phyloP scores from a whole-genome alignment of 495 filamentous ascomycete species.

The Glutinoglossum americanum region DNA sequence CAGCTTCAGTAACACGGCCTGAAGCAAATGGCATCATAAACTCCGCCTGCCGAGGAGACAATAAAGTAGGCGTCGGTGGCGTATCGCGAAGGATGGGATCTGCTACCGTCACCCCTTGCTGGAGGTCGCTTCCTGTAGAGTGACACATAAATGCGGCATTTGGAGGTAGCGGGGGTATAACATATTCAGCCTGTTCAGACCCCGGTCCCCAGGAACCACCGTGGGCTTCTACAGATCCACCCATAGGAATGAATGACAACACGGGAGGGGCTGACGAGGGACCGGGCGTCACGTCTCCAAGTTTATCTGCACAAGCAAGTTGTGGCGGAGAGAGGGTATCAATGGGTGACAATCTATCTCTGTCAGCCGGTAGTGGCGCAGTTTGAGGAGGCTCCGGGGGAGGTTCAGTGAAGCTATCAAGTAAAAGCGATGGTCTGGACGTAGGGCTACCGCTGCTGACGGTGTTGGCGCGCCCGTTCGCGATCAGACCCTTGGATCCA shows the following conservation, averaged over 20 bases:
- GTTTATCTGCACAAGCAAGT: not conserved
- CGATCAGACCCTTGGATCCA: conserved; percentile 15
- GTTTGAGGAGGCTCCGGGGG: conserved; percentile 22
- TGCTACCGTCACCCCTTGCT: not conserved
- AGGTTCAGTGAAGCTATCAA: conserved; percentile 16
- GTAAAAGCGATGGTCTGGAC: conserved; percentile 23
- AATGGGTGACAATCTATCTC: conserved; percentile 12
- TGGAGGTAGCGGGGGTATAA: not conserved
- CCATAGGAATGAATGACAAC: conserved; percentile 14
- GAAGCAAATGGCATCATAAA: conserved; percentile 21
- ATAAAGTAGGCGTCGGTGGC: conserved; percentile 3
- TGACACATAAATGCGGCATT: not conserved
- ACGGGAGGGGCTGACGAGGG: conserved; percentile 35
- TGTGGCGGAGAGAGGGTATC: conserved; percentile 7
- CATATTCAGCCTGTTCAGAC: not conserved
- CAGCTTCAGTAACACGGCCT: conserved; percentile 1
- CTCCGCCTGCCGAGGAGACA: conserved; percentile 20
- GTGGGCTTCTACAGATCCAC: conserved; percentile 22
- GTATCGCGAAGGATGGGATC: not conserved
- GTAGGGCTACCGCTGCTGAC: conserved; percentile 8
- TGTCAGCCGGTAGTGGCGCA: conserved; percentile 27
- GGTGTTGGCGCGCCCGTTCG: conserved; percentile 26
- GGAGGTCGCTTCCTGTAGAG: not conserved
- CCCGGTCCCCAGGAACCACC: conserved; percentile 6
- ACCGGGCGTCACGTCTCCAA: conserved; percentile 22